A percentile compares a stretch with the other conserved stretches of the same genome.
These are phyloP conservation scores for Hibiscus tridactylites DNA, from an alignment of 345 rosid species.

Conservation along the genomic window DNA sequence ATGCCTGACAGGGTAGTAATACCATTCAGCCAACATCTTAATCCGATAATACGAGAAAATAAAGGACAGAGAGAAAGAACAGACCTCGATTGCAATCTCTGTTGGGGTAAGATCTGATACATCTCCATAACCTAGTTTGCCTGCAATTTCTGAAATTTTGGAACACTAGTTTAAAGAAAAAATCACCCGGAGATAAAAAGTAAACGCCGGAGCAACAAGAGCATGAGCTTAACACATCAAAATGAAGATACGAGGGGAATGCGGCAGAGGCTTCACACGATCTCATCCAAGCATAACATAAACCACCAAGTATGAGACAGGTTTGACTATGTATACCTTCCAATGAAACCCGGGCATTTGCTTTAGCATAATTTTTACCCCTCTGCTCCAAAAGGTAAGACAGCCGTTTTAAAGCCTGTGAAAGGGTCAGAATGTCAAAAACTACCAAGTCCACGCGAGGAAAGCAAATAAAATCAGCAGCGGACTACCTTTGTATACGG, in stretches of 20 bases:
- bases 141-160: slow-evolving; percentile 54
- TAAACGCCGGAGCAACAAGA: neutral
- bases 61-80: slow-evolving; percentile 9
- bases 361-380: slow-evolving; percentile 56
- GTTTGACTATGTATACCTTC: slow-evolving; percentile 45
- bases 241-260: neutral
- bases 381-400: slow-evolving; percentile 70
- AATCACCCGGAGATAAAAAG: neutral
- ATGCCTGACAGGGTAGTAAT: slow-evolving; percentile 26
- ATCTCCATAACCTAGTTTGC: slow-evolving; percentile 56
- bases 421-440: slow-evolving; percentile 1
- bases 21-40: slow-evolving; percentile 5
- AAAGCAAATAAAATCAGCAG: neutral
- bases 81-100: slow-evolving; percentile 75
- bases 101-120: slow-evolving; percentile 59
- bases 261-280: neutral
- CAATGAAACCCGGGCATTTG: slow-evolving; percentile 73
- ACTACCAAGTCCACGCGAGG: neutral
- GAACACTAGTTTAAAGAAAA: neutral
- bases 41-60: neutral
- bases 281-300: neutral
- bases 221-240: neutral
- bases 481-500: slow-evolving; percentile 57
- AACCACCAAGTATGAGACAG: neutral
- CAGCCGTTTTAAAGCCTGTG: slow-evolving; percentile 65